Evolutionary conservation across 2,329 filamentous ascomycete genomes (phyloP).

Genomic region (Aspergillus sojae): DNA sequence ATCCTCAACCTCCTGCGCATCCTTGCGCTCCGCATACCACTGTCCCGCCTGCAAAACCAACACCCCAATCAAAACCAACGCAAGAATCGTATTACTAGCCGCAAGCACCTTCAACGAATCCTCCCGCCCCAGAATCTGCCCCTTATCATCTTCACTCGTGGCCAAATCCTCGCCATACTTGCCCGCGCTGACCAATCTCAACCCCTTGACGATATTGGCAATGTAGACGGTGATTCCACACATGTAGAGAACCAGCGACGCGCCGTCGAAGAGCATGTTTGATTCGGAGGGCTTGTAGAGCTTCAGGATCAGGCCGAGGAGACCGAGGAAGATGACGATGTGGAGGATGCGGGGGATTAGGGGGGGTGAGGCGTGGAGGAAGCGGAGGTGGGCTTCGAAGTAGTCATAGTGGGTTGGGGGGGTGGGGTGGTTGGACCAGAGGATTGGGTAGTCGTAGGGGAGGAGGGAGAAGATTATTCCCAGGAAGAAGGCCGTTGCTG

Average conservation of each 20-base stretch:
- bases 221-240: slow-evolving; percentile 92
- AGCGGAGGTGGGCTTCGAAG: slow-evolving; percentile 85
- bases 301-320: slow-evolving; percentile 88
- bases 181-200: slow-evolving; percentile 78
- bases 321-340: slow-evolving; percentile 86
- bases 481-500: slow-evolving; percentile 94
- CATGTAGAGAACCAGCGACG: slow-evolving; percentile 71
- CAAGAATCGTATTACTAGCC: slow-evolving; percentile 94
- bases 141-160: slow-evolving; percentile 52
- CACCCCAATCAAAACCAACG: slow-evolving; percentile 87
- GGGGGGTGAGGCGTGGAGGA: slow-evolving; percentile 87
- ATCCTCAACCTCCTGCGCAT: slow-evolving; percentile 74
- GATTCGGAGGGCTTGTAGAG: slow-evolving; percentile 91
- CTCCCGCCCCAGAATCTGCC: slow-evolving; percentile 75
- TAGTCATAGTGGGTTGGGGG: slow-evolving; percentile 72
- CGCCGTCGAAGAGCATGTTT: slow-evolving; percentile 91
- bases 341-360: slow-evolving; percentile 92
- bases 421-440: slow-evolving; percentile 48
- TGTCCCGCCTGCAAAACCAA: slow-evolving; percentile 92
- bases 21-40: slow-evolving; percentile 97
- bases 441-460: slow-evolving; percentile 71
- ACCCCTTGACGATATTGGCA: slow-evolving; percentile 93
- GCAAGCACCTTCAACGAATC: slow-evolving; percentile 89
- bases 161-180: slow-evolving; percentile 60
- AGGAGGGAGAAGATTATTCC: slow-evolving; percentile 96